A percentile compares a stretch with the other conserved stretches of the same genome.
Conservation (phyloP, 345 rosid genomes). For the Pistacia vera region DNA sequence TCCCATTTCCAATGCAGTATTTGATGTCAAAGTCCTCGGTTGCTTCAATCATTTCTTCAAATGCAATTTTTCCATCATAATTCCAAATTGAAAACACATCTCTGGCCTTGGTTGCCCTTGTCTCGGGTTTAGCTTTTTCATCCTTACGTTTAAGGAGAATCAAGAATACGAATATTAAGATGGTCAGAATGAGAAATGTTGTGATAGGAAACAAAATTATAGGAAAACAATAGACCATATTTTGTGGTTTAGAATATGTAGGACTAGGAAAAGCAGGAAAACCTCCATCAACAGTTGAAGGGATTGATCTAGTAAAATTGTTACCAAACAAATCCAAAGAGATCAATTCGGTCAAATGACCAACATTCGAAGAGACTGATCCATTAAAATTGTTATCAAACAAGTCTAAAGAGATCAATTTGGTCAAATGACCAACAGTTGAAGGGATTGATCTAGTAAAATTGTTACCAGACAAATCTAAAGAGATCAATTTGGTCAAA, state of each 20-base stretch:
- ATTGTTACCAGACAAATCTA: too few relatives aligned
- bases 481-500: too few relatives aligned
- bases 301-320: neutral
- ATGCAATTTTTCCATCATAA: constrained; percentile 15
- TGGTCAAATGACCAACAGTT: too few relatives aligned
- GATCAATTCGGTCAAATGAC: too few relatives aligned
- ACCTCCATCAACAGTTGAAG: neutral
- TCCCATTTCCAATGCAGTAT: constrained; percentile 23
- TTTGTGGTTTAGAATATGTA: neutral
- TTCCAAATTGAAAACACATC: constrained; percentile 16
- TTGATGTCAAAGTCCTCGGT: constrained; percentile 21
- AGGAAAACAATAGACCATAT: neutral
- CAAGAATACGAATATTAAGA: neutral
- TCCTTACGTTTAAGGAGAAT: neutral
- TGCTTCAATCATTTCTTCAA: constrained; percentile 18
- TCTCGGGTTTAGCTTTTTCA: neutral
- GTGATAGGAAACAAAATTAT: neutral
- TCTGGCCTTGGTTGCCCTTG: neutral
- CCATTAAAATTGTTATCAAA: too few relatives aligned
- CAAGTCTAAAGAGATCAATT: too few relatives aligned
- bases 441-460: too few relatives aligned
- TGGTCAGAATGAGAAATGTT: neutral
- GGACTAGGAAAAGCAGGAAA: too few relatives aligned
- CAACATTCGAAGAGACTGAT: too few relatives aligned
- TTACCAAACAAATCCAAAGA: too few relatives aligned